Evolutionary conservation across 2,329 filamentous ascomycete genomes (phyloP), one percentile per base, ranked within the genome.

Genomic region (Fusarium circinatum): DNA sequence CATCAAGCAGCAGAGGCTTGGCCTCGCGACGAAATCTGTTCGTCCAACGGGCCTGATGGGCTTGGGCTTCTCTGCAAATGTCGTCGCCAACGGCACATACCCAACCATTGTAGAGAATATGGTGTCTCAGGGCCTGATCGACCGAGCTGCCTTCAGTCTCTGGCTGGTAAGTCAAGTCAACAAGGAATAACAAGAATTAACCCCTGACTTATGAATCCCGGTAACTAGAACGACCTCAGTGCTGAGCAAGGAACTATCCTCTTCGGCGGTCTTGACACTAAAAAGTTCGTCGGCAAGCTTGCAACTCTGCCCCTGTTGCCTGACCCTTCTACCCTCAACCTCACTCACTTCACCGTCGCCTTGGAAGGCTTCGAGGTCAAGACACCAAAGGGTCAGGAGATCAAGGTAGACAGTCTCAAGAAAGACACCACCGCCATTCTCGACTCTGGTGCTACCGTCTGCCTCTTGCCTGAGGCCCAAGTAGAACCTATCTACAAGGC

Each of bases 201-300:
- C 32, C 13, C 32, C 24, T 30, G n/a, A 9, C 74, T 77, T 52
- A 77, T 36, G 38, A 26, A 28, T 6, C 18, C n/a, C 18, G 22
- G 15, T 4, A 34, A 34, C 32, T 38, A 81, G 79, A 82, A 95
- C 82, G 91, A 94, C 78, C 82, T 94, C 20, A 83, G 85, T 68
- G 80, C 92, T 2, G 89, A 87, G 64, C 90, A 87, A 6, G 94
- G 94, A 57, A 91, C 85, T 74, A 91, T 96, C 67, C 86, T 96
- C 15, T 96, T 96, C 75, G 94, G 94, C 49, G 94, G 92, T 55
- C 90, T 96, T 74, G 93, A 96, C 80, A 92, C 89, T 0, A 87
- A 88, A 69, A 95, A 95, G 80, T 96, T 91, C 83, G 79, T 85
- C 6, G 93, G 92, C 61, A 82, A 87, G 45, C 76, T 83, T 45